These are phyloP conservation scores for Neurospora sp. DNA, from an alignment of 495 filamentous ascomycete species.

Conservation along the genomic window DNA sequence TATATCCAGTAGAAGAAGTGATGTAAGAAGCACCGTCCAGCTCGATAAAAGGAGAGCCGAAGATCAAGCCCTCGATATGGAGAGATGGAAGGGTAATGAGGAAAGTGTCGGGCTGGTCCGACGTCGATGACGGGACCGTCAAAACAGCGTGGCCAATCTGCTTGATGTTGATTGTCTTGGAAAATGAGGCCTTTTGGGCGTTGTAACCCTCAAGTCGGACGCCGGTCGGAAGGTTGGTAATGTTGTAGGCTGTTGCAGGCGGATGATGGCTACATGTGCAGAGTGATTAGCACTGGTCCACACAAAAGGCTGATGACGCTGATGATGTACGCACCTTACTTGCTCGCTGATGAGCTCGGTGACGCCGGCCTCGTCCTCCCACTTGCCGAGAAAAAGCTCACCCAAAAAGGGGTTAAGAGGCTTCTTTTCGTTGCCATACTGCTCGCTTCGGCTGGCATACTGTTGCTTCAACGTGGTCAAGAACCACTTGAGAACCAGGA, in stretches of 20 bases:
- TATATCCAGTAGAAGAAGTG: slow-evolving; percentile 72
- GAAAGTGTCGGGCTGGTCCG: slow-evolving; percentile 54
- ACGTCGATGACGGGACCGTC: slow-evolving; percentile 51
- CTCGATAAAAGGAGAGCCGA: slow-evolving; percentile 84
- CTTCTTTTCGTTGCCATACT: slow-evolving; percentile 93
- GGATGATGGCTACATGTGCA: slow-evolving; percentile 67
- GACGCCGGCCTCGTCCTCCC: slow-evolving; percentile 66
- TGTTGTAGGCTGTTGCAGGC: slow-evolving; percentile 91
- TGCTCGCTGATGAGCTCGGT: slow-evolving; percentile 55
- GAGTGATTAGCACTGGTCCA: not conserved
- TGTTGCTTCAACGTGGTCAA: slow-evolving; percentile 90
- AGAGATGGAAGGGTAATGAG: slow-evolving; percentile 87
- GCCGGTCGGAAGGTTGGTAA: slow-evolving; percentile 74
- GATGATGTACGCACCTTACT: slow-evolving; percentile 43
- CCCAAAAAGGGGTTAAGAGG: slow-evolving; percentile 88
- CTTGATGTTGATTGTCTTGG: slow-evolving; percentile 85
- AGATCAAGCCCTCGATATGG: slow-evolving; percentile 90
- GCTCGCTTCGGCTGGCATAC: slow-evolving; percentile 83
- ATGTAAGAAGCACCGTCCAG: slow-evolving; percentile 77
- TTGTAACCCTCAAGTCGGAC: slow-evolving; percentile 92
- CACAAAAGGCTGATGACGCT: not conserved
- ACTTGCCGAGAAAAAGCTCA: slow-evolving; percentile 82
- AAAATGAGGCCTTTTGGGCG: slow-evolving; percentile 93
- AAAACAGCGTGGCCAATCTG: slow-evolving; percentile 93
- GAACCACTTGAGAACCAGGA: slow-evolving; percentile 95